Conservation (phyloP, 495 filamentous ascomycete species). For the Penicillium canariense region DNA sequence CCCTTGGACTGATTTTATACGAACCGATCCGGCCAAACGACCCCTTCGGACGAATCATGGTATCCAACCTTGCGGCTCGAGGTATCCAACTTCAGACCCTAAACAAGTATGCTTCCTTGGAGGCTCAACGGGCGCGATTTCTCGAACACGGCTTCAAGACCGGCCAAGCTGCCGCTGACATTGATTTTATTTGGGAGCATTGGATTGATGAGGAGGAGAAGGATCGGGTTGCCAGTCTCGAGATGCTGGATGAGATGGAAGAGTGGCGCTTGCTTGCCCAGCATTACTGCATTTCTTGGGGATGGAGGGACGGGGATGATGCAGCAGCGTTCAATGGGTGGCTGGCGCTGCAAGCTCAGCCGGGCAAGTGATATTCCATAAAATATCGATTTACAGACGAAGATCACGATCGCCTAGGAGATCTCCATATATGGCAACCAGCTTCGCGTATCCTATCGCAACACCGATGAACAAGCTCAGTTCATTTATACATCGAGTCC, state of each 20-base stretch:
- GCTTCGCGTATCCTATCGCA: not conserved
- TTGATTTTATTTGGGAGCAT: constrained; percentile 70
- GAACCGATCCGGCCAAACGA: constrained; percentile 83
- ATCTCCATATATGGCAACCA: not conserved
- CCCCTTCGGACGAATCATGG: constrained; percentile 86
- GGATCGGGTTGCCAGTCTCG: constrained; percentile 71
- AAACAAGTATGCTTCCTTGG: constrained; percentile 61
- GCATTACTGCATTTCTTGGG: constrained; percentile 93
- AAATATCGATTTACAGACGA: not conserved
- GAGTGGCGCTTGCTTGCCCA: constrained; percentile 85
- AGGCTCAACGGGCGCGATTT: constrained; percentile 65
- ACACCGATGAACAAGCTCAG: not conserved
- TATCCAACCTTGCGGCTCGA: constrained; percentile 81
- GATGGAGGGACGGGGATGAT: constrained; percentile 54
- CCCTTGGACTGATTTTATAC: constrained; percentile 73
- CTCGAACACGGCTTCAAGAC: constrained; percentile 55
- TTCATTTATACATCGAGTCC: not conserved
- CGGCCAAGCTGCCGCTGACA: constrained; percentile 60
- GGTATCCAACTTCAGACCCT: constrained; percentile 83
- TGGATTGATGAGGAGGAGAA: constrained; percentile 76
- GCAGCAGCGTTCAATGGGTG: constrained; percentile 38
- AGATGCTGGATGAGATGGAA: constrained; percentile 93
- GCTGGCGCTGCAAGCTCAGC: constrained; percentile 32
- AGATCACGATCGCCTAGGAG: not conserved
- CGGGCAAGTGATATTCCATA: constrained; percentile 14